Base-by-base conservation (phyloP, 2,329 filamentous ascomycete genomes). In the Monilinia aucupariae region DNA sequence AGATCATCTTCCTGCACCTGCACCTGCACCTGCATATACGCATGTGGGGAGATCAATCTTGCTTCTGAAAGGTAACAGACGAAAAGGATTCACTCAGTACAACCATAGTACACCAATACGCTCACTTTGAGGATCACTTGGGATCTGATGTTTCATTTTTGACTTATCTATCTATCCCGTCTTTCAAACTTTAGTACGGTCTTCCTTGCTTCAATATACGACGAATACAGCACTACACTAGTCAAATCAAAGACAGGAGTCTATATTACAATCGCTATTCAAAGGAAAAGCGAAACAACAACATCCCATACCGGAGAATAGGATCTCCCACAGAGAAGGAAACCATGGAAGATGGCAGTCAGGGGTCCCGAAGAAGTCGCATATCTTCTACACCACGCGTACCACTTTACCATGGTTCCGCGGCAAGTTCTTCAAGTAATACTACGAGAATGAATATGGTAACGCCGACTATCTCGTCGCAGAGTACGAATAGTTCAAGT, bases 381-480 rank as follows among this genome's bases (percentile, higher is more conserved):
- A 54, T 64, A n/a, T 37, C 62, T 64, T 41, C 64, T 27, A 68
- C 67, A 20, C 67, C 70, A 34, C 43, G 52, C 47, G 56, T 62
- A 22, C 41, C 53, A 49, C 30, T 56, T 13, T 47, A 56, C 20
- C 41, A 55, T 47, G 60, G 49, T 22, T 56, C 27, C 27, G 67
- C 68, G 30, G 65, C 67, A 6, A 69, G 64, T 61, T 65, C 67
- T 34, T 70, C 69, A 9, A 68, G 63, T 41, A 53, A 34, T 27
- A 37, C 66, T 47, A 69, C 66, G 4, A 71, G 68, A 67, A 72
- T 71, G 62, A 47, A 56, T 8, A 47, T 56, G 54, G n/a, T 2
- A 25, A 70, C 70, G 17, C 68, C 70, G 22, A 65, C 56, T 54
- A n/a, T 41, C 25, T 62, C 60, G 47, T 39, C 51, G 12, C 43